Evolutionary conservation across 2,329 filamentous ascomycete species (phyloP).

Genomic region (Stagonosporopsis cucurbitacearum): DNA sequence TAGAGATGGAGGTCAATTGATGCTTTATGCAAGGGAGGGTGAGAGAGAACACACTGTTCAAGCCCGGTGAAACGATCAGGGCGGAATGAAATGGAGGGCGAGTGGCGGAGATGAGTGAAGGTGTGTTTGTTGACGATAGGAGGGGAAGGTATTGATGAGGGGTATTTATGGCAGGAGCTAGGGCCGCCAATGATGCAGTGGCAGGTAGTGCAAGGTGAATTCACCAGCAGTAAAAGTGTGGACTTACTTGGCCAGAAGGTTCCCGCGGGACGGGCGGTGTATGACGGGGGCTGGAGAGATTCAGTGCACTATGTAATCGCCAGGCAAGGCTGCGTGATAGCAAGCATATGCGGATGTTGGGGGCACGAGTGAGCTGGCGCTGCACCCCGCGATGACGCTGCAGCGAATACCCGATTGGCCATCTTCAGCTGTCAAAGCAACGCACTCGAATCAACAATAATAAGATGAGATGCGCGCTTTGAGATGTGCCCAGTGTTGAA

Average conservation of each 20-base stretch:
- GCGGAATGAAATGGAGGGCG: slow-evolving; percentile 17
- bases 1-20: slow-evolving; percentile 7
- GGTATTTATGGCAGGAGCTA: slow-evolving; percentile 30
- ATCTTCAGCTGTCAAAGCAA: slow-evolving; percentile 1
- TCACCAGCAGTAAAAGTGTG: slow-evolving; percentile 17
- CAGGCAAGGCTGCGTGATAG: slow-evolving; percentile 16
- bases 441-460: not conserved
- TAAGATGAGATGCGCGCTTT: slow-evolving; percentile 4
- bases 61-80: slow-evolving; percentile 8
- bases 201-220: slow-evolving; percentile 18
- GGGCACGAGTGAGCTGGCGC: slow-evolving; percentile 35
- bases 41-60: slow-evolving; percentile 7
- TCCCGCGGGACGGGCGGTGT: slow-evolving; percentile 31
- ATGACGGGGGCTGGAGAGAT: slow-evolving; percentile 14
- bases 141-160: slow-evolving; percentile 19
- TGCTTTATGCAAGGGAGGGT: not conserved
- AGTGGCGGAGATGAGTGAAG: not conserved
- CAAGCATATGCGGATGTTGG: slow-evolving; percentile 33
- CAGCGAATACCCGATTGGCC: slow-evolving; percentile 34
- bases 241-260: slow-evolving; percentile 31
- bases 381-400: slow-evolving; percentile 43
- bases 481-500: slow-evolving; percentile 1
- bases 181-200: slow-evolving; percentile 17
- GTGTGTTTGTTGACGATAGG: slow-evolving; percentile 33
- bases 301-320: slow-evolving; percentile 24